Base-by-base conservation (phyloP, 345 rosid genomes). In the Eucalyptus rudis region DNA sequence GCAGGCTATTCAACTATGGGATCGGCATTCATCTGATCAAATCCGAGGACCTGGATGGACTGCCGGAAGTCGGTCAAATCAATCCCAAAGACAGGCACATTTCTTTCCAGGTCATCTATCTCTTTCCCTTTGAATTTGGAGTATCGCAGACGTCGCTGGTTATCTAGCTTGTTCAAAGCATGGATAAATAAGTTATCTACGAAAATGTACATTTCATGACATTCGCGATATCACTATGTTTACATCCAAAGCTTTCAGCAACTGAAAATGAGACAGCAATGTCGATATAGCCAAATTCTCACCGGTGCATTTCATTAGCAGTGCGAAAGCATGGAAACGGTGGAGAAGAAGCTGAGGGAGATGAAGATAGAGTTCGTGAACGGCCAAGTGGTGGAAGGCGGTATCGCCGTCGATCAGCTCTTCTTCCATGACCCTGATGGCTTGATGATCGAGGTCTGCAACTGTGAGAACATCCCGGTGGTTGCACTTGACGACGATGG, bases 61-160 rank as follows among this genome's bases (percentile, higher is more conserved):
- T 92, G 93, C 95, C 93, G 43, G 88, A 91, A 90, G 91, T 89
- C 80, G 87, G 90, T 24, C 49, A n/a, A 14, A 96, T 96, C 51
- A 93, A 95, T 87, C 96, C 96, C 47, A 96, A 96, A 86, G 94
- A 93, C 91, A 93, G 93, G 71, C 98, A 97, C 90, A 91, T 97
- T 86, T 96, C 99, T 83, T 97, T 97, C 92, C 97, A 95, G 92
- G 97, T 93, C 88, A 4, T 44, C 31, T 14, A 56, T 47, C 27
- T 40, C 15, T 56, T 56, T 58, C 12, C 29, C 22, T 29, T 87
- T n/a, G 62, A 33, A 17, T 51, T 40, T 22, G 62, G 29, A 86
- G 25, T 50, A 20, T 20, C 25, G 29, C 43, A 76, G 27, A 76
- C 83, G 12, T 76, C 43, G 45, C 27, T 76, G 43, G 47, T 86